phyloP scores from a whole-genome alignment of 116 monocot genomes.

The Papilionanthe hybrid region DNA sequence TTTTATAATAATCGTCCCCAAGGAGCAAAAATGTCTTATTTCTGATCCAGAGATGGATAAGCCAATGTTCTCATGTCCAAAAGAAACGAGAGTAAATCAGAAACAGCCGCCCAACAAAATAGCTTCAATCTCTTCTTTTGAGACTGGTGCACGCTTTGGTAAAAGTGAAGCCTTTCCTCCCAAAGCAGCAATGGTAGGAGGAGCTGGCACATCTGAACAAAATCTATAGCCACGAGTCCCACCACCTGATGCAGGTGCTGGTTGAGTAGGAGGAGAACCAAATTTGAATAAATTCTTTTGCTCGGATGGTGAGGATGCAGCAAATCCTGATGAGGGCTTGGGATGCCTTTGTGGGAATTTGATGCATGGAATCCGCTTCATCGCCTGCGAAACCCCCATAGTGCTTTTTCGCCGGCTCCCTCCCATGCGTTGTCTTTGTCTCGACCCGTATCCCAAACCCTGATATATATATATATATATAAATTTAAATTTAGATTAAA shows the following conservation, averaged over 20 bases:
- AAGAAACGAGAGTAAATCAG: not conserved
- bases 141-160: constrained; percentile 69
- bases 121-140: constrained; percentile 72
- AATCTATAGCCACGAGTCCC: constrained; percentile 30
- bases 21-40: no score
- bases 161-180: constrained; percentile 82
- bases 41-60: no score
- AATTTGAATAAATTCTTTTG: no score
- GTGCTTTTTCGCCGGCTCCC: no score
- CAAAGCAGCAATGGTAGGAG: constrained; percentile 50
- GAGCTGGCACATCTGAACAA: constrained; percentile 63
- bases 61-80: no score
- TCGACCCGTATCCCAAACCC: no score
- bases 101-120: constrained; percentile 32
- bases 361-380: constrained; percentile 64
- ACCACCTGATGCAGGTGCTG: constrained; percentile 22
- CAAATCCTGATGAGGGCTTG: constrained; percentile 13
- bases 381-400: constrained; percentile 33
- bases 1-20: no score
- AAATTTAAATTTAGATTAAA: no score
- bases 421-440: no score
- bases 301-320: no score
- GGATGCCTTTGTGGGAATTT: constrained; percentile 73
- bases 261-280: constrained; percentile 27
- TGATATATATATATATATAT: no score